Evolutionary conservation across 495 filamentous ascomycete species (phyloP).

Genomic region (Rhypophila decipiens): DNA sequence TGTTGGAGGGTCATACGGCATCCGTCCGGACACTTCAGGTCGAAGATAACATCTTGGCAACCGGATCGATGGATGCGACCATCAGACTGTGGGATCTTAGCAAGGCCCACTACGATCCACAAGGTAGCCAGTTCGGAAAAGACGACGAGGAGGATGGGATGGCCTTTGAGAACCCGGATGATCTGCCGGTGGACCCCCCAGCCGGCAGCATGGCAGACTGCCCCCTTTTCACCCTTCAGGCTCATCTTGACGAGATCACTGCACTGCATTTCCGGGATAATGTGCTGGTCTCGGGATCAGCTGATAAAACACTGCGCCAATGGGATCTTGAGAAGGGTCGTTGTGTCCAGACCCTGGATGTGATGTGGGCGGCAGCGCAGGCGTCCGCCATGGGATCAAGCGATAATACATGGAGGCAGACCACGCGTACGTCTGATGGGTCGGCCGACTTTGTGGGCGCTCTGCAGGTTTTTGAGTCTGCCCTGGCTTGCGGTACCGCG

Average conservation of each 20-base stretch:
- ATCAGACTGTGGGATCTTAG: constrained; percentile 91
- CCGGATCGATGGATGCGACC: constrained; percentile 92
- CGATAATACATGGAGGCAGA: constrained; percentile 51
- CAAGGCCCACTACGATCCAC: constrained; percentile 51
- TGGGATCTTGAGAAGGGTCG: constrained; percentile 96
- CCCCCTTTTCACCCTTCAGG: constrained; percentile 74
- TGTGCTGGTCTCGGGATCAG: constrained; percentile 88
- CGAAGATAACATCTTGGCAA: constrained; percentile 92
- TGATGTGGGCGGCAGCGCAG: constrained; percentile 97
- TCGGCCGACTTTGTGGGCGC: constrained; percentile 91
- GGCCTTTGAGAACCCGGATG: constrained; percentile 53
- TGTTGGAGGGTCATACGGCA: constrained; percentile 89
- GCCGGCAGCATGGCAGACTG: constrained; percentile 79
- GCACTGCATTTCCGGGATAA: constrained; percentile 84
- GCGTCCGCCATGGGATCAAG: constrained; percentile 59
- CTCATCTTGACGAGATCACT: constrained; percentile 91
- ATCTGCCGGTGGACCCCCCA: constrained; percentile 55
- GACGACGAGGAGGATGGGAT: constrained; percentile 57
- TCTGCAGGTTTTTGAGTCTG: constrained; percentile 93
- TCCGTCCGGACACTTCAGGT: constrained; percentile 91
- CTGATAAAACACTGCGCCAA: constrained; percentile 94
- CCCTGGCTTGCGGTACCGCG: constrained; percentile 94
- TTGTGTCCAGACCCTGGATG: constrained; percentile 94
- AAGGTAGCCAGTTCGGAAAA: constrained; percentile 59
- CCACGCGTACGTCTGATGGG: constrained; percentile 47